phyloP scores from a whole-genome alignment of 225 moss, liverwort and hornwort genomes.

The Pleurozium schreberi region DNA sequence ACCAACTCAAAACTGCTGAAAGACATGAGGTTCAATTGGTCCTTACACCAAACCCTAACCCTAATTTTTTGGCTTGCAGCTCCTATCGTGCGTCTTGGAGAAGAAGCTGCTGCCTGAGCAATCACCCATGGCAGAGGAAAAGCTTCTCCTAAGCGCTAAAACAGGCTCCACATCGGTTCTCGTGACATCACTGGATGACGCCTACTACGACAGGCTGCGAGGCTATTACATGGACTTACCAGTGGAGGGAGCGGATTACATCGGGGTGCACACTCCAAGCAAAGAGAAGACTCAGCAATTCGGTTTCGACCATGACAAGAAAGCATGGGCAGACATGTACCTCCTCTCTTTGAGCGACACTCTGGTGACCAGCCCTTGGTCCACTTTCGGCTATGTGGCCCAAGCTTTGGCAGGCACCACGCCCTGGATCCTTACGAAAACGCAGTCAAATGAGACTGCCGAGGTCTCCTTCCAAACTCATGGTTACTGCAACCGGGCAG shows the following conservation, averaged over 20 bases:
- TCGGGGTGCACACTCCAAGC: slow-evolving; percentile 66
- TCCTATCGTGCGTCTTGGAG: slow-evolving; percentile 39
- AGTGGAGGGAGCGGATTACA: slow-evolving; percentile 23
- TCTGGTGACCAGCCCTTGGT: slow-evolving; percentile 71
- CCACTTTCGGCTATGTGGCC: slow-evolving; percentile 79
- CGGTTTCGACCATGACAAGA: slow-evolving; percentile 51
- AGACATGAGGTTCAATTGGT: not conserved
- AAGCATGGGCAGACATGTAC: slow-evolving; percentile 77
- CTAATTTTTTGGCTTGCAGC: slow-evolving; percentile 9
- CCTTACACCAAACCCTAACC: not conserved
- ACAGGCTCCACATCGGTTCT: slow-evolving; percentile 32
- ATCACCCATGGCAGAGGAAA: not conserved
- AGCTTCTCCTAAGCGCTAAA: not conserved
- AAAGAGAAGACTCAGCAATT: slow-evolving; percentile 56
- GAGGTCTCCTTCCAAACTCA: slow-evolving; percentile 18
- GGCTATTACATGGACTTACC: slow-evolving; percentile 44
- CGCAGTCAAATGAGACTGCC: slow-evolving; percentile 12
- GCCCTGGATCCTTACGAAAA: slow-evolving; percentile 58
- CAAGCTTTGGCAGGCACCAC: slow-evolving; percentile 63
- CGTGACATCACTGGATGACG: slow-evolving; percentile 48
- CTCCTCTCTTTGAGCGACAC: slow-evolving; percentile 66
- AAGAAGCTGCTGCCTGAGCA: slow-evolving; percentile 43
- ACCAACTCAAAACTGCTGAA: not conserved
- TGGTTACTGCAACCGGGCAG: slow-evolving; percentile 38
- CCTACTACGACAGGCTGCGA: slow-evolving; percentile 51